Conservation (phyloP, 352 stramenopile genomes). For the Phytopythium boreale region DNA sequence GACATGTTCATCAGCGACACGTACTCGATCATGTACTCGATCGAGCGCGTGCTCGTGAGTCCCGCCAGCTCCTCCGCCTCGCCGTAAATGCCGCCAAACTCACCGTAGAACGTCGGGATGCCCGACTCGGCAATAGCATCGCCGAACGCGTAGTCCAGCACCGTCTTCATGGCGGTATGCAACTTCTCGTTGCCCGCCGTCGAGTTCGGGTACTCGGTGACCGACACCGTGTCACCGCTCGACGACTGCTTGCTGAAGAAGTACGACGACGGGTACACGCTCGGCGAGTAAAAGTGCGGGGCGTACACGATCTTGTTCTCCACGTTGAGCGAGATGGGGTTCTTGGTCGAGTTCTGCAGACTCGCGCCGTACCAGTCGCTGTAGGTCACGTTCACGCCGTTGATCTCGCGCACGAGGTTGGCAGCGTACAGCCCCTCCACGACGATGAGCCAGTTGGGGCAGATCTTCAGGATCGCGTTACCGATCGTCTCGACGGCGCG, state of each 20-base stretch:
- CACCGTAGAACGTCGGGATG: constrained; percentile 69
- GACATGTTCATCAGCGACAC: constrained; percentile 63
- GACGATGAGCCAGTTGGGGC: constrained; percentile 78
- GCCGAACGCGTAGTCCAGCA: constrained; percentile 70
- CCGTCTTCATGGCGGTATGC: constrained; percentile 45
- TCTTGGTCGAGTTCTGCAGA: constrained; percentile 71
- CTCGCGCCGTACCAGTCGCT: constrained; percentile 81
- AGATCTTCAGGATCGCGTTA: constrained; percentile 57
- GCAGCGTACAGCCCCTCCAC: constrained; percentile 58
- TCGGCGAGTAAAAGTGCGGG: constrained; percentile 82
- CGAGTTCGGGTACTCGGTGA: constrained; percentile 68
- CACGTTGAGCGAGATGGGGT: constrained; percentile 54
- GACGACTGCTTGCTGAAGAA: constrained; percentile 67
- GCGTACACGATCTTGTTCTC: constrained; percentile 77
- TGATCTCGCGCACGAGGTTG: constrained; percentile 43
- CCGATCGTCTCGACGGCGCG: constrained; percentile 64
- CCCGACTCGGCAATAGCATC: constrained; percentile 40
- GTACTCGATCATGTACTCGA: constrained; percentile 75
- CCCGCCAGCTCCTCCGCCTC: constrained; percentile 37
- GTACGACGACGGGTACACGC: constrained; percentile 69
- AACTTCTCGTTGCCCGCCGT: constrained; percentile 54
- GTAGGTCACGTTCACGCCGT: constrained; percentile 65
- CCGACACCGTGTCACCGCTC: constrained; percentile 25
- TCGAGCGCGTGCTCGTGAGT: constrained; percentile 68
- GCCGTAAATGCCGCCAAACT: constrained; percentile 84